Base-by-base conservation (phyloP, 2,329 filamentous ascomycete genomes). In the Aspergillus fischeri region DNA sequence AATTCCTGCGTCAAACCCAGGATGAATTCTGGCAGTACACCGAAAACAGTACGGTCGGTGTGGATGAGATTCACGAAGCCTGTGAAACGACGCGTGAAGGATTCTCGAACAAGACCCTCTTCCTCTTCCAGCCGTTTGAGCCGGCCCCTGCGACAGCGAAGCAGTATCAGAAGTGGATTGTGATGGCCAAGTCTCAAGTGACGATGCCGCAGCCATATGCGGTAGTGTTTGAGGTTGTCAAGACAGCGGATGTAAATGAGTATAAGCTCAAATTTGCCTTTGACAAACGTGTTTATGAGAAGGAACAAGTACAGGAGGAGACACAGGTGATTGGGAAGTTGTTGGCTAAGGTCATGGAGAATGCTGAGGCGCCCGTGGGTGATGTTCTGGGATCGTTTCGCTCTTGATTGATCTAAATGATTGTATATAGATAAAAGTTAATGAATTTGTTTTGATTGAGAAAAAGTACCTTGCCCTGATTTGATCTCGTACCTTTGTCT, bases 91-190 rank as follows among this genome's bases (percentile, higher is more conserved):
- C 60, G 17, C 63, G 70, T 4, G 50, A 53, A 1, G 50, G 44
- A 20, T 32, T 11, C 5, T 54, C 59, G 9, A 62, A 63, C 24
- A 63, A 63, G 48, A 53, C 62, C 2, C 59, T 73, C 28, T 73
- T 69, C 59, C 58, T 65, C 49, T 73, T 70, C 58, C 70, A 73
- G 59, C 70, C 70, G 9, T 73, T 73, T 54, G 69, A 71, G 52
- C 70, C 71, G 42, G 42, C 5, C 3, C 5, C 3, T 11, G 53
- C 53, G 25, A 48, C 49, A 6, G 52, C 38, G 14, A 44, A 56
- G 38, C 35, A 32, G 28, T 53, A 57, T 29, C 45, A 57, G 42
- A 45, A 21, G 42, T 45, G 20, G 42, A 20, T 45, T 11, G 44
- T 47, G 21, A 47, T 47, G 44, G 44, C 44, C 44, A 47, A 47